Conservation (phyloP, 2,329 filamentous ascomycete genomes). For the Xylariaceae sp. region DNA sequence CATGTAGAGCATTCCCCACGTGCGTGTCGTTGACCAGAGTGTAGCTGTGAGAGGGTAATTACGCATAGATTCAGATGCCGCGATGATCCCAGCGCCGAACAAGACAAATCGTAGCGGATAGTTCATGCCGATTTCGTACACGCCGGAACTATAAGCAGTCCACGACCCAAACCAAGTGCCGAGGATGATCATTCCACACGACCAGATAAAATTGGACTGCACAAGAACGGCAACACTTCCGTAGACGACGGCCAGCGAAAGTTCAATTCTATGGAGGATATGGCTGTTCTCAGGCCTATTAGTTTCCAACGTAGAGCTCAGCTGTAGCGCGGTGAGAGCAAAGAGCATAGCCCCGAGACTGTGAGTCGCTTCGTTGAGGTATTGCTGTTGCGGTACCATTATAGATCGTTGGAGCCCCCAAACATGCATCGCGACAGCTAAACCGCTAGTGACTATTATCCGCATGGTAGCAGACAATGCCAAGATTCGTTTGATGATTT, state of each 20-base stretch:
- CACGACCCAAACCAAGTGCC: conserved; percentile 14
- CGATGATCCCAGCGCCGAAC: conserved; percentile 14
- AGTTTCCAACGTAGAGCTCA: conserved; percentile 1
- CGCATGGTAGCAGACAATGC: conserved; percentile 7
- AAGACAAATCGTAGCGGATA: conserved; percentile 13
- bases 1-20: conserved; percentile 25
- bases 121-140: conserved; percentile 4
- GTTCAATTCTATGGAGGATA: not conserved
- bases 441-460: not conserved
- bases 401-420: conserved; percentile 18
- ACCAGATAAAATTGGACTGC: conserved; percentile 28
- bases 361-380: conserved; percentile 27
- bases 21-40: conserved; percentile 19
- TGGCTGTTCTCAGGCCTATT: not conserved
- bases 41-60: not conserved
- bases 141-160: not conserved
- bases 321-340: conserved; percentile 19
- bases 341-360: conserved; percentile 23
- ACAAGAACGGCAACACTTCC: conserved; percentile 10
- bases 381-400: not conserved
- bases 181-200: conserved; percentile 17
- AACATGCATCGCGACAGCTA: conserved; percentile 9
- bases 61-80: conserved; percentile 17
- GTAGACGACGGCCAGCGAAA: conserved; percentile 21
- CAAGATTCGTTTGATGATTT: conserved; percentile 14